Evolutionary conservation across 2,329 filamentous ascomycete genomes (phyloP).

Genomic region (Fusarium nygamai): DNA sequence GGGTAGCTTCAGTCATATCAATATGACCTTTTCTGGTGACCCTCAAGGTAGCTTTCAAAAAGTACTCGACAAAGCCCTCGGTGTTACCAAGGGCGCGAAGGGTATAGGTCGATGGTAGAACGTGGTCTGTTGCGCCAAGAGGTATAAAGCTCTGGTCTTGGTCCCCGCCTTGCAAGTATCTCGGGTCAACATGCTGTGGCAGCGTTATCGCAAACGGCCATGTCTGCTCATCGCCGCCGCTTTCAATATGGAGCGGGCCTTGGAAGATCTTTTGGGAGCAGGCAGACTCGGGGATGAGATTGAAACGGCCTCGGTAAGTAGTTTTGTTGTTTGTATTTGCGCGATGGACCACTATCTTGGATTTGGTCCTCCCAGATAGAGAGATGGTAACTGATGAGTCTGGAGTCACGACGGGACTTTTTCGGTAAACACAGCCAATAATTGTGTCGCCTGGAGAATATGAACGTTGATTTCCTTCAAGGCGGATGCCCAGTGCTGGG

Average conservation of each 20-base stretch:
- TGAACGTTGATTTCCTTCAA: neutral
- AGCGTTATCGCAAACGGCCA: conserved; percentile 48
- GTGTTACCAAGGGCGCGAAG: neutral
- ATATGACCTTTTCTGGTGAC: neutral
- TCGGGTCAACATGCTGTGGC: conserved; percentile 31
- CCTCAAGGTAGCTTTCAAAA: conserved; percentile 44
- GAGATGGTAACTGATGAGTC: conserved; percentile 34
- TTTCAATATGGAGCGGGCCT: conserved; percentile 43
- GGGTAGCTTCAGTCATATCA: conserved; percentile 17
- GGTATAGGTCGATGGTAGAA: conserved; percentile 15
- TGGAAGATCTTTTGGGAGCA: conserved; percentile 27
- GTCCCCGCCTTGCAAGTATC: neutral
- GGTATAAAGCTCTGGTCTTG: conserved; percentile 7
- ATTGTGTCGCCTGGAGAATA: conserved; percentile 44
- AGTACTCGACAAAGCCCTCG: conserved; percentile 46
- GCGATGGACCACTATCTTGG: conserved; percentile 30
- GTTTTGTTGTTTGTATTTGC: neutral
- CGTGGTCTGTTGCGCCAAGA: neutral
- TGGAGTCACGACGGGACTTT: conserved; percentile 36
- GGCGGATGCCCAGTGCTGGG: conserved; percentile 19
- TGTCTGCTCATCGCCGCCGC: neutral
- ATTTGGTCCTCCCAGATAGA: conserved; percentile 42
- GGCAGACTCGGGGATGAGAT: conserved; percentile 28
- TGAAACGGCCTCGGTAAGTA: neutral
- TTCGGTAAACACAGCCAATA: conserved; percentile 40